Conservation (phyloP, 2,329 filamentous ascomycete species). For the Hymenoscyphus infarciens region DNA sequence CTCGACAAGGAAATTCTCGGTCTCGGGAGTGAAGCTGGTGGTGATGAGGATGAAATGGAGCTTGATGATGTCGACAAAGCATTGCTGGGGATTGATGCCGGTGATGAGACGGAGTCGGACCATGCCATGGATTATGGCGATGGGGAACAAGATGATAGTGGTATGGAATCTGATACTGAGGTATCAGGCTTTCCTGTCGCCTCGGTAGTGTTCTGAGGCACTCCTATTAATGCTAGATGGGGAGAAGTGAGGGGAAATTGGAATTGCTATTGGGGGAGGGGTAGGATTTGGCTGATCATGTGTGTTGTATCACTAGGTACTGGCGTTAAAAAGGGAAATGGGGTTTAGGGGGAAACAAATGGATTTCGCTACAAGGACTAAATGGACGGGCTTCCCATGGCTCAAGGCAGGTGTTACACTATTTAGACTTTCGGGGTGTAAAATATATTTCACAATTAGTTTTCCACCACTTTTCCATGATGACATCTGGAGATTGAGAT, state of each 20-base stretch:
- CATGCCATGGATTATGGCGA: slow-evolving; percentile 32
- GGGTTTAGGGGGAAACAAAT: background rate
- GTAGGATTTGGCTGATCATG: background rate
- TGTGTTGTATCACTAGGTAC: background rate
- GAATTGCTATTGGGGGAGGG: background rate
- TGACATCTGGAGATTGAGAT: background rate
- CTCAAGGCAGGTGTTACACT: background rate
- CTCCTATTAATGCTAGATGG: background rate
- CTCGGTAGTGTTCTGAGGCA: background rate
- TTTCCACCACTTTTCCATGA: background rate
- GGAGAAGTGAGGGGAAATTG: background rate
- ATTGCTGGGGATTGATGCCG: slow-evolving; percentile 30
- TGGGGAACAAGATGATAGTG: background rate
- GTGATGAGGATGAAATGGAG: slow-evolving; percentile 39
- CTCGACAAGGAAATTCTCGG: slow-evolving; percentile 51
- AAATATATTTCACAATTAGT: background rate
- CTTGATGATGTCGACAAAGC: slow-evolving; percentile 46
- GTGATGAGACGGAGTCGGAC: slow-evolving; percentile 33
- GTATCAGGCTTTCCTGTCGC: background rate
- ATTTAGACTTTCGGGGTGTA: background rate
- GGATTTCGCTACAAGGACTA: background rate
- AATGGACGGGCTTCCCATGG: background rate
- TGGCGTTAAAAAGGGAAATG: background rate
- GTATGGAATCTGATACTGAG: slow-evolving; percentile 2
- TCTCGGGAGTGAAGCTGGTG: slow-evolving; percentile 43